Base-by-base conservation (phyloP, 2,329 filamentous ascomycete species). In the Claviceps spartinae region DNA sequence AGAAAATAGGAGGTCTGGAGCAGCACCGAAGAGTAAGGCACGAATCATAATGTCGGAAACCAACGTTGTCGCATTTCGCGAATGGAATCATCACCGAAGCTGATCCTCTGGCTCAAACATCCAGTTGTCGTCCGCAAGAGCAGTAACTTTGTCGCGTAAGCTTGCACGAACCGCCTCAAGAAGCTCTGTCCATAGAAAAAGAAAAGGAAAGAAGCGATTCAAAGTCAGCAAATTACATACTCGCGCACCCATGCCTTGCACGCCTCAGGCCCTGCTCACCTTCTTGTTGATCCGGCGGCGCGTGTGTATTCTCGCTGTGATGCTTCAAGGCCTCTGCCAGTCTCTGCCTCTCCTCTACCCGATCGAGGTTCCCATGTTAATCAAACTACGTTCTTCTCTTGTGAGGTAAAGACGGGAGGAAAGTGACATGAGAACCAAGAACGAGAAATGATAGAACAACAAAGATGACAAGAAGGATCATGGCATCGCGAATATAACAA, bases 81-180 rank as follows among this genome's bases (percentile, higher is more conserved):
- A 30, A 30, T 13, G 16, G 24, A n/a, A 63, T 22, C 59, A 63
- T 53, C 60, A 62, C 41, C 70, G 70, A 43, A 67, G 66, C 55
- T 74, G 69, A 51, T 79, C 75, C 59, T 88, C 85, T 2, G 79
- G 72, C 65, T 90, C 87, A 67, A 86, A 95, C 83, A 95, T 94
- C 89, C 89, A 95, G 60, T 83, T 86, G 62, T 95, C 89, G 49
- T 93, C 86, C 22, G 86, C 78, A 48, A 95, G 69, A 14, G 83
- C 81, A 16, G 79, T 77, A 2, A 89, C 84, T 63, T 88, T 88
- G 54, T 79, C 79, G 58, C 80, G 75, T 51, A 94, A 70, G 64
- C 83, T 89, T 37, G 81, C 77, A 56, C 80, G 78, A 47, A 89
- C 77, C 22, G 81, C 76, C 56, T 85, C 81, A 26, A 88, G 72